Conservation (phyloP, 2,329 filamentous ascomycete species). For the Chaetomiaceae sp. region DNA sequence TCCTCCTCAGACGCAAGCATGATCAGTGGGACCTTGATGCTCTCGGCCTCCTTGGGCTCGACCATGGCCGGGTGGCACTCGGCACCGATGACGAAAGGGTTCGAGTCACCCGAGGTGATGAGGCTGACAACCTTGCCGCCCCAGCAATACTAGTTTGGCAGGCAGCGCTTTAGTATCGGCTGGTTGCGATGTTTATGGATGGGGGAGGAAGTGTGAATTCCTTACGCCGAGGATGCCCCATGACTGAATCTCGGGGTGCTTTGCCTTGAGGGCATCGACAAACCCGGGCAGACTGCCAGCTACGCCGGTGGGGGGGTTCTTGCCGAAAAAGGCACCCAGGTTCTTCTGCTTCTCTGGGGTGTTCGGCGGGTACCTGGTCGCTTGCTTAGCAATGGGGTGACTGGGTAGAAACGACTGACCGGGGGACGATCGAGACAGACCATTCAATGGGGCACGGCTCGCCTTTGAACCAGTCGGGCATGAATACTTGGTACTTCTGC, state of each 20-base stretch:
- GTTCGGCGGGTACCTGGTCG: slow-evolving; percentile 57
- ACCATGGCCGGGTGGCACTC: slow-evolving; percentile 60
- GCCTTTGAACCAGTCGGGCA: slow-evolving; percentile 88
- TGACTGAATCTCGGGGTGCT: slow-evolving; percentile 52
- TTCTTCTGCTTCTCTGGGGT: slow-evolving; percentile 59
- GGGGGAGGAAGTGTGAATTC: slow-evolving; percentile 4
- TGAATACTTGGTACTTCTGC: slow-evolving; percentile 77
- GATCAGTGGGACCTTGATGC: slow-evolving; percentile 57
- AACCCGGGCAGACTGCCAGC: slow-evolving; percentile 51
- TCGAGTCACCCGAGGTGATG: slow-evolving; percentile 45
- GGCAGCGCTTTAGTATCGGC: background rate
- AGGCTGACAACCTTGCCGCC: slow-evolving; percentile 63
- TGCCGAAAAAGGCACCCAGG: slow-evolving; percentile 55
- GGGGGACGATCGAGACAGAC: slow-evolving; percentile 28
- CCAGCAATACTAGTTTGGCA: slow-evolving; percentile 53
- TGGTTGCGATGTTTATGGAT: background rate
- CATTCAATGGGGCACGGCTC: slow-evolving; percentile 55
- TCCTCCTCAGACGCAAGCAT: slow-evolving; percentile 65
- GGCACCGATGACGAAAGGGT: slow-evolving; percentile 52
- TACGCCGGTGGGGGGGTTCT: slow-evolving; percentile 44
- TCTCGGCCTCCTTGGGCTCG: slow-evolving; percentile 55
- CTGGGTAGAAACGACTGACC: background rate
- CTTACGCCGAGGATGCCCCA: slow-evolving; percentile 60
- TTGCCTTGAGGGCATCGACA: slow-evolving; percentile 47
- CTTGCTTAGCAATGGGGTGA: background rate